These are phyloP conservation scores for Coemansia sp. DNA, from an alignment of 192 early-diverging fungal species.

Conservation along the genomic window DNA sequence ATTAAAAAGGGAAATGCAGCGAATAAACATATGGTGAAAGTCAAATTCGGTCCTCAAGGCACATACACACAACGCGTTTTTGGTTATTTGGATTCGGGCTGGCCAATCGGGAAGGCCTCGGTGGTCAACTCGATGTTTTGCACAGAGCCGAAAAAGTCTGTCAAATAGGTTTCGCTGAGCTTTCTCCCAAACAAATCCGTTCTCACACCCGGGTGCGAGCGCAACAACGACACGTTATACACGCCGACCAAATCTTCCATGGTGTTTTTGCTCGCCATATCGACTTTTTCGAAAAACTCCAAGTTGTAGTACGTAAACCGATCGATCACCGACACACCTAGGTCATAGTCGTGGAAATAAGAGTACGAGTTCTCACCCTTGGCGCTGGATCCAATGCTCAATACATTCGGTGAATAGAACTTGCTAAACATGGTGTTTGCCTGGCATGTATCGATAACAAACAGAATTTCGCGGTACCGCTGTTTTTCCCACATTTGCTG, in stretches of 20 bases:
- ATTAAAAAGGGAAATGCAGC: too few relatives aligned
- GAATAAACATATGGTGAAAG: too few relatives aligned
- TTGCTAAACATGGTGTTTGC: conserved; percentile 95
- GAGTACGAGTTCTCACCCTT: conserved; percentile 93
- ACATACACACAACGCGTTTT: background rate
- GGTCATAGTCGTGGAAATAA: conserved; percentile 72
- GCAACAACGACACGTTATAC: conserved; percentile 73
- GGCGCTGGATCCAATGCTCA: conserved; percentile 85
- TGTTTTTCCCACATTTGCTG: conserved; percentile 98
- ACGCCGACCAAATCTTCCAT: conserved; percentile 77
- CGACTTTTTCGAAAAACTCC: conserved; percentile 85
- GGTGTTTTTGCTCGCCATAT: conserved; percentile 74
- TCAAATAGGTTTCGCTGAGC: conserved; percentile 67
- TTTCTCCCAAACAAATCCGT: conserved; percentile 79
- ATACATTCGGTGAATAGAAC: conserved; percentile 90
- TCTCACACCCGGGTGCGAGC: conserved; percentile 83
- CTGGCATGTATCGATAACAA: conserved; percentile 99
- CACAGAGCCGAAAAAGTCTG: conserved; percentile 96
- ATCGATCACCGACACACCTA: conserved; percentile 97
- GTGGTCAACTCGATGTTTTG: conserved; percentile 84
- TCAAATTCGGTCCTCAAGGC: too few relatives aligned
- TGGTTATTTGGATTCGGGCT: background rate
- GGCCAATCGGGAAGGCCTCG: conserved; percentile 46
- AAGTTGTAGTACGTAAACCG: conserved; percentile 96
- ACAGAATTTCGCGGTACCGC: conserved; percentile 96